Percentiles rank a stretch among this genome's conserved stretches.
Evolutionary conservation across 2,329 filamentous ascomycete species (phyloP).

Genomic region (Xylariaceae sp.): DNA sequence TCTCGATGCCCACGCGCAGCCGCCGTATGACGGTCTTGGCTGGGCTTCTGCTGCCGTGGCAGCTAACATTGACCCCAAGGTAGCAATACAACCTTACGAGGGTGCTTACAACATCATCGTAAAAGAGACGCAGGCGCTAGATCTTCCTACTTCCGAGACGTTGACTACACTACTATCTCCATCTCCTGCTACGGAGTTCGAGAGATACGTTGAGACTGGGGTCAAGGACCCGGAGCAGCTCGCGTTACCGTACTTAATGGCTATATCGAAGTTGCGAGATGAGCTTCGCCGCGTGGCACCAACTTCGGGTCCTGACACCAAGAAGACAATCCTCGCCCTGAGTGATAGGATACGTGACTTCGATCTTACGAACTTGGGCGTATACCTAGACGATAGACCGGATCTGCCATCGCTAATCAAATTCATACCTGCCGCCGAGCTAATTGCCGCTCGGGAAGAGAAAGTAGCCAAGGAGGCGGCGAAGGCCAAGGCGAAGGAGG

Average conservation of each 20-base stretch:
- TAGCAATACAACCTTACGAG: constrained; percentile 43
- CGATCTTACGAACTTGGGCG: constrained; percentile 8
- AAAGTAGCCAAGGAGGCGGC: constrained; percentile 3
- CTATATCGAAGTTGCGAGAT: constrained; percentile 6
- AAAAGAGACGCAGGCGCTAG: constrained; percentile 1
- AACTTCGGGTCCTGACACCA: constrained; percentile 13
- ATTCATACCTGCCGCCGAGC: constrained; percentile 52
- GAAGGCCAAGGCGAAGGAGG: constrained; percentile 47
- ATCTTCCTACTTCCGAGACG: constrained; percentile 5
- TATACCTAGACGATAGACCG: constrained; percentile 12
- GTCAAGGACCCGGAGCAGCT: constrained; percentile 36
- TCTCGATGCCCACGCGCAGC: constrained; percentile 6
- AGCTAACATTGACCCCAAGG: constrained; percentile 39
- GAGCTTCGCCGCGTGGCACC: constrained; percentile 50
- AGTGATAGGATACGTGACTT: constrained; percentile 11
- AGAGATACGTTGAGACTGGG: constrained; percentile 39
- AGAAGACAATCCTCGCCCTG: constrained; percentile 7
- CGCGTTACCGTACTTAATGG: constrained; percentile 21
- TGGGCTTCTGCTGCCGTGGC: constrained; percentile 32
- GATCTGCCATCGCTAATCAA: constrained; percentile 43
- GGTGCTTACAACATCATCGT: constrained; percentile 26
- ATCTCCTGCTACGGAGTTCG: constrained; percentile 43
- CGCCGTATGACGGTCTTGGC: constrained; percentile 4
- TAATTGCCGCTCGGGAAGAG: constrained; percentile 45
- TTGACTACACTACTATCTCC: constrained; percentile 38